Evolutionary conservation across 164 flowering plant genomes (phyloP).

Genomic region (Brasenia schreberi): DNA sequence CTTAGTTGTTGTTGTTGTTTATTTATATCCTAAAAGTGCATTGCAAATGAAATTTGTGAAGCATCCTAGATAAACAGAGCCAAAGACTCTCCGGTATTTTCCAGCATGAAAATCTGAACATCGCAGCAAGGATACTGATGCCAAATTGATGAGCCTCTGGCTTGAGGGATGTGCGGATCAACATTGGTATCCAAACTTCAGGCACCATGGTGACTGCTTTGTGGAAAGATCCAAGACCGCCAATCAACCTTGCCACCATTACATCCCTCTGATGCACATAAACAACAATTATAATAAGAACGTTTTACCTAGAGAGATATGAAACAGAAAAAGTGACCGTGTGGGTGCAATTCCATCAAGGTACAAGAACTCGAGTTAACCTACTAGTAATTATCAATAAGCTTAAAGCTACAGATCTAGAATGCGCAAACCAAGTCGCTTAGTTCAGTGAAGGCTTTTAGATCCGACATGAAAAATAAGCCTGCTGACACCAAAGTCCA

Average conservation of each 20-base stretch:
- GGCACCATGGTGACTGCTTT: slow-evolving; percentile 64
- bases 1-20: too few relatives aligned
- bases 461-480: too few relatives aligned
- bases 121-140: slow-evolving; percentile 40
- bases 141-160: slow-evolving; percentile 51
- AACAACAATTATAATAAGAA: neutral
- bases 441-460: neutral
- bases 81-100: slow-evolving; percentile 45
- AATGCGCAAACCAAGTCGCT: neutral
- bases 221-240: slow-evolving; percentile 40
- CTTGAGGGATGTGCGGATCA: slow-evolving; percentile 47
- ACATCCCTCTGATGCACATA: slow-evolving; percentile 33
- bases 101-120: slow-evolving; percentile 26
- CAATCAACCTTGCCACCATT: slow-evolving; percentile 26
- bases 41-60: slow-evolving; percentile 28
- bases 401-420: too few relatives aligned
- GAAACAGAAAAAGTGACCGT: neutral
- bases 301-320: neutral
- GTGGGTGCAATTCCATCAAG: neutral
- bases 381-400: too few relatives aligned
- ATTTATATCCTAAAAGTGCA: neutral
- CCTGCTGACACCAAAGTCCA: too few relatives aligned
- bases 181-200: slow-evolving; percentile 63
- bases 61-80: slow-evolving; percentile 53
- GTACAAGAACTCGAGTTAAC: neutral